Conservation (phyloP, 2,329 filamentous ascomycete genomes). For the Ustilaginoidea virens region DNA sequence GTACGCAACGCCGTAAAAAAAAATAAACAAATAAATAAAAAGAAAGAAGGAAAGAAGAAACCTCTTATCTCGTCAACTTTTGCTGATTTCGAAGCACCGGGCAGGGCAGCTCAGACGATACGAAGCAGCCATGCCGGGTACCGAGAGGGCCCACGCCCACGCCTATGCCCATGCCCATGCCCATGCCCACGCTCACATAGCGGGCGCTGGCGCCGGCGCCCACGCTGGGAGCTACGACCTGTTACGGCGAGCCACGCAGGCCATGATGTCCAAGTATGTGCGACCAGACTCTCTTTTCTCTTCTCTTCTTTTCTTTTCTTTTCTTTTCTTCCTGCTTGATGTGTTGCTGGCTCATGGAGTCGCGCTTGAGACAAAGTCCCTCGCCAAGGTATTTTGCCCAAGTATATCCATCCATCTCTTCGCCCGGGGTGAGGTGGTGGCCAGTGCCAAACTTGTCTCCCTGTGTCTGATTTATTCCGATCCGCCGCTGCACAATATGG, state of each 20-base stretch:
- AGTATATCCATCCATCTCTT: too few relatives aligned
- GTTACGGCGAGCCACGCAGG: constrained; percentile 43
- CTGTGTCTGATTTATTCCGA: too few relatives aligned
- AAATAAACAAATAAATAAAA: too few relatives aligned
- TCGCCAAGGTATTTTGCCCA: too few relatives aligned
- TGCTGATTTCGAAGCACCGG: not conserved
- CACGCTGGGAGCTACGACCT: constrained; percentile 45
- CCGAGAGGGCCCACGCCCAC: constrained; percentile 18
- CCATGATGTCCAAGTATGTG: constrained; percentile 48
- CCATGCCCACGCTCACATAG: constrained; percentile 11
- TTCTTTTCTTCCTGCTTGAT: not conserved
- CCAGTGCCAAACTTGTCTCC: too few relatives aligned
- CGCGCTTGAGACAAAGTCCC: too few relatives aligned
- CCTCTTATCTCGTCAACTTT: not conserved
- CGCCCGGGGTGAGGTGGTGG: too few relatives aligned
- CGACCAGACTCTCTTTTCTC: constrained; percentile 7
- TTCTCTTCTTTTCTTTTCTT: not conserved
- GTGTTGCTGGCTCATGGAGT: too few relatives aligned
- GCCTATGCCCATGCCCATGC: constrained; percentile 8
- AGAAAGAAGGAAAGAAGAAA: too few relatives aligned
- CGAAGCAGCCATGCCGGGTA: constrained; percentile 30
- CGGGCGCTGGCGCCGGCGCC: too few relatives aligned
- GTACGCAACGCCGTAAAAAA: constrained; percentile 1
- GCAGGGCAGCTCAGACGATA: constrained; percentile 1
- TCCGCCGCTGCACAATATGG: too few relatives aligned